These are phyloP conservation scores for Bauhinia variegata DNA, from an alignment of 306 rosid genomes.

Conservation along the genomic window DNA sequence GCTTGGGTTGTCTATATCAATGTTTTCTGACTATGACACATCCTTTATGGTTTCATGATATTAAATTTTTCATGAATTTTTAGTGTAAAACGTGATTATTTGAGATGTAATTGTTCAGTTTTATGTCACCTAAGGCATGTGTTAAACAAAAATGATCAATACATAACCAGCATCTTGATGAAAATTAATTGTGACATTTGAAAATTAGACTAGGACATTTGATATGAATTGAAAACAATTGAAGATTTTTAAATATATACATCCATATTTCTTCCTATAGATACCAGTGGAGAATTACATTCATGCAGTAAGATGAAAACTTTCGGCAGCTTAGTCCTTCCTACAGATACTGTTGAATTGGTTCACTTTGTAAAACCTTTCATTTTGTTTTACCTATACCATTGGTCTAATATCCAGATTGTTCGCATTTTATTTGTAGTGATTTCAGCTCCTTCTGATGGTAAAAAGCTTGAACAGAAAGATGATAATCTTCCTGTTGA, in stretches of 20 bases:
- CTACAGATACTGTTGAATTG: conserved; percentile 1
- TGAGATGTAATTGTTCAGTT: no score
- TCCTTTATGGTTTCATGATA: conserved; percentile 10
- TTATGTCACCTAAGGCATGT: neutral
- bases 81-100: conserved; percentile 16
- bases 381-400: conserved; percentile 5
- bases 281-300: conserved; percentile 20
- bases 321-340: conserved; percentile 20
- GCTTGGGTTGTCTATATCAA: conserved; percentile 17
- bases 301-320: conserved; percentile 11
- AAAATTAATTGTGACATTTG: neutral
- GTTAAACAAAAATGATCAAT: neutral
- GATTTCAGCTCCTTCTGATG: conserved; percentile 63
- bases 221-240: neutral
- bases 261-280: conserved; percentile 1
- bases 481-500: conserved; percentile 80
- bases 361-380: conserved; percentile 16
- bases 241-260: neutral
- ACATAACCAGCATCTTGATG: conserved; percentile 3
- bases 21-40: conserved; percentile 10
- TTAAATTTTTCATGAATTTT: neutral
- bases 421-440: conserved; percentile 39
- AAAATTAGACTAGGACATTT: conserved; percentile 1
- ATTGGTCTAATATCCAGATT: neutral
- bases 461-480: conserved; percentile 62